A percentile compares a stretch with the other conserved stretches of the same genome.
Evolutionary conservation across 1,284 basidiomycete genomes (phyloP).

Genomic region (Rhodofomes roseus): DNA sequence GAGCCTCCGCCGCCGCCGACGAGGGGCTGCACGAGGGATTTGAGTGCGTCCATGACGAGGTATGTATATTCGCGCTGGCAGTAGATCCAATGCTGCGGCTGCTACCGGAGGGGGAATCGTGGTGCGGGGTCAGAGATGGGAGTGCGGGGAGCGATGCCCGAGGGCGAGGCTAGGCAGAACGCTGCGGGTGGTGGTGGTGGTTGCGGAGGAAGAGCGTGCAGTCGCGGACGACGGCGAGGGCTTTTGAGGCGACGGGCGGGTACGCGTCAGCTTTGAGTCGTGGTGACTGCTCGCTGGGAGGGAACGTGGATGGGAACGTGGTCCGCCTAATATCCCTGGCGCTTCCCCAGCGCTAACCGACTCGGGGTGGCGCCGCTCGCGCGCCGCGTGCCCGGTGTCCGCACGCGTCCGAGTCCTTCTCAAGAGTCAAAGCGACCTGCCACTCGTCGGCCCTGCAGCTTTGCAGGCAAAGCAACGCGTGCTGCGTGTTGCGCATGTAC

Average conservation of each 20-base stretch:
- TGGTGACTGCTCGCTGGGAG: conserved; percentile 1
- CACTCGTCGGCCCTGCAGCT: neutral
- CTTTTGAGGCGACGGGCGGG: neutral
- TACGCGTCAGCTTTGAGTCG: conserved; percentile 8
- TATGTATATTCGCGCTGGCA: conserved; percentile 14
- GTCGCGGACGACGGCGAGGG: neutral
- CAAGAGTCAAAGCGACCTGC: neutral
- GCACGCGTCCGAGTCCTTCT: neutral
- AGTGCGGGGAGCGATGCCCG: conserved; percentile 14
- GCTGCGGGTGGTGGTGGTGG: neutral
- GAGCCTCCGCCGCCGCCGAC: conserved; percentile 70
- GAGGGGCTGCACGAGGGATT: conserved; percentile 77
- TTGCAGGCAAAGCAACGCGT: neutral
- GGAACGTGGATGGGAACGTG: conserved; percentile 12
- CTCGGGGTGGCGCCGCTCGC: conserved; percentile 3
- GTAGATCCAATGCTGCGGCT: conserved; percentile 26
- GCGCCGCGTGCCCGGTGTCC: neutral
- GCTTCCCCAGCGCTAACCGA: conserved; percentile 1
- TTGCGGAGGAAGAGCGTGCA: neutral
- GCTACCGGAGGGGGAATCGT: conserved; percentile 21
- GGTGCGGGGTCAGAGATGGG: conserved; percentile 15
- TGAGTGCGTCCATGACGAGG: conserved; percentile 68
- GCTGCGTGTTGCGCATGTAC: neutral
- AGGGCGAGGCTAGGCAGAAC: neutral
- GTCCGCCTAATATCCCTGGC: conserved; percentile 10